Evolutionary conservation across 108 stramenopile genomes (phyloP).

Genomic region (Cyclotella choctawhatcheeana): DNA sequence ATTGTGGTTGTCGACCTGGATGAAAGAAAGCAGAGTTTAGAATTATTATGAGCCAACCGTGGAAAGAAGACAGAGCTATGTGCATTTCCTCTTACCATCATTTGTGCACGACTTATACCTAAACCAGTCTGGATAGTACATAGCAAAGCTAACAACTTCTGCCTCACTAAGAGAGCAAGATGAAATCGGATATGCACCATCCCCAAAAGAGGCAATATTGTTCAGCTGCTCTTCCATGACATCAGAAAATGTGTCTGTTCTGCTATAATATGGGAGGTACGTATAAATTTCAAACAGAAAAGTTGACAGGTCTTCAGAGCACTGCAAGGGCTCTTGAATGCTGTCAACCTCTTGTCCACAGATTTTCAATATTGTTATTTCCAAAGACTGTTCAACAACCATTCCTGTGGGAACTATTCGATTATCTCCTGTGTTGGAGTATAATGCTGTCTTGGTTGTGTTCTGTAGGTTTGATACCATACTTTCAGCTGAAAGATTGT

Average conservation of each 20-base stretch:
- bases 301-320: background rate
- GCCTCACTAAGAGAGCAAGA: background rate
- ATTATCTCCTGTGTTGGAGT: background rate
- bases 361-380: background rate
- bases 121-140: slow-evolving; percentile 17
- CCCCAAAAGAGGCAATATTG: background rate
- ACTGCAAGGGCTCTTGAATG: background rate
- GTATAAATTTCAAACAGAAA: background rate
- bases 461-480: background rate
- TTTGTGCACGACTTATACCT: background rate
- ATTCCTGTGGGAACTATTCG: background rate
- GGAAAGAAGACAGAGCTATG: background rate
- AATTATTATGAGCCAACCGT: too few relatives aligned
- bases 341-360: slow-evolving; percentile 2
- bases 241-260: background rate
- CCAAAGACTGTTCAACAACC: slow-evolving; percentile 13
- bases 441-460: background rate
- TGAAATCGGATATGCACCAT: slow-evolving; percentile 1
- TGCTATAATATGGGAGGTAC: slow-evolving; percentile 4
- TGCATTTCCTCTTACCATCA: background rate
- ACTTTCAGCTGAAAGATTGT: background rate
- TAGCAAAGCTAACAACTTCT: slow-evolving; percentile 7
- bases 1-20: slow-evolving; percentile 8
- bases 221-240: background rate
- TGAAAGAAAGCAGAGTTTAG: too few relatives aligned